Conservation (phyloP, 2,329 filamentous ascomycete genomes). For the Chaetomiaceae sp. region DNA sequence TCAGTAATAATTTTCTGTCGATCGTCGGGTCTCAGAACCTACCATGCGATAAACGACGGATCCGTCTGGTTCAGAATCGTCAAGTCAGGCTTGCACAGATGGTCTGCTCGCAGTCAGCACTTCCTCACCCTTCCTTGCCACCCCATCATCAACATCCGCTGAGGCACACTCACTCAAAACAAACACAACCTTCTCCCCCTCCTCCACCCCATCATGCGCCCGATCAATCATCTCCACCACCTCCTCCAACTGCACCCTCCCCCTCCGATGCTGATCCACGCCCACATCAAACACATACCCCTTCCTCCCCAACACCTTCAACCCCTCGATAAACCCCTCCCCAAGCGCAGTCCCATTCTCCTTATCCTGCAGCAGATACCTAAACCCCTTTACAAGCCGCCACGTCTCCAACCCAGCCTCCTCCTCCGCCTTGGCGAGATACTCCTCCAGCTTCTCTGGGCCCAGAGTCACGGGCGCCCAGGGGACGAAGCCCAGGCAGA, state of each 20-base stretch:
- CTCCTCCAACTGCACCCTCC: conserved; percentile 69
- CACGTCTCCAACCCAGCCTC: conserved; percentile 59
- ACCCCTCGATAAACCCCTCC: conserved; percentile 58
- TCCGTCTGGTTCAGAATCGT: conserved; percentile 56
- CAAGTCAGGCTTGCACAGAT: conserved; percentile 84
- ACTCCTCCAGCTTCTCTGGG: conserved; percentile 54
- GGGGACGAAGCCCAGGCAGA: conserved; percentile 68
- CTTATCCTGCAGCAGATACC: conserved; percentile 80
- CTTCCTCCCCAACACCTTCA: conserved; percentile 60
- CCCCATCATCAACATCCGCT: neutral
- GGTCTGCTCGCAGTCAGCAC: conserved; percentile 50
- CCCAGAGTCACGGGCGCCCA: conserved; percentile 81
- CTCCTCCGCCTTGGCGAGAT: conserved; percentile 58
- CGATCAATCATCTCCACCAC: conserved; percentile 64
- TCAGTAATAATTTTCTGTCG: neutral
- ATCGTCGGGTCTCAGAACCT: neutral
- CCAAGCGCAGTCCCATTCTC: conserved; percentile 60
- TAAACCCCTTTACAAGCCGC: conserved; percentile 68
- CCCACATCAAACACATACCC: conserved; percentile 76
- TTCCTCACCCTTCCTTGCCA: neutral
- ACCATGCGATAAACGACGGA: conserved; percentile 63
- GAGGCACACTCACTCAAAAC: conserved; percentile 59
- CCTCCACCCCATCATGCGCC: conserved; percentile 58
- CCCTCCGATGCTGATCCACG: conserved; percentile 74
- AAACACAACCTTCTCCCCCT: conserved; percentile 58